phyloP scores from a whole-genome alignment of 257 asterid species.

The Solanum lycopersicoides region DNA sequence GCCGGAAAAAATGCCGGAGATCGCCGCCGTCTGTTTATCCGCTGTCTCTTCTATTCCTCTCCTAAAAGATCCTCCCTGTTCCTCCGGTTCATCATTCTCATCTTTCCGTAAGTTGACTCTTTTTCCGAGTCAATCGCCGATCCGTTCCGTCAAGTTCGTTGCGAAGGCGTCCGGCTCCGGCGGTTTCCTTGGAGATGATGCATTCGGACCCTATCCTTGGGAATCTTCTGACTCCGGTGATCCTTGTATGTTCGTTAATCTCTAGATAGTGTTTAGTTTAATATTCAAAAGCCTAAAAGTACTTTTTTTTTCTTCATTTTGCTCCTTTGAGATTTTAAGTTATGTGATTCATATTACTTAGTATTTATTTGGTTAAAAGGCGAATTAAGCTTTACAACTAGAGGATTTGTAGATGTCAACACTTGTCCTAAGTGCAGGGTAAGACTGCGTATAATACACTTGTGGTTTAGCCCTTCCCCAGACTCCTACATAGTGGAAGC shows the following conservation, averaged over 20 bases:
- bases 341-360: not conserved
- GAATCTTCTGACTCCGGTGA: conserved; percentile 42
- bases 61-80: conserved; percentile 23
- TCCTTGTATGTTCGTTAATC: conserved; percentile 27
- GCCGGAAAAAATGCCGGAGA: conserved; percentile 42
- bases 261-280: not conserved
- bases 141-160: conserved; percentile 25
- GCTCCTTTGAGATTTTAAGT: not conserved
- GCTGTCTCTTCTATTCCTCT: conserved; percentile 29
- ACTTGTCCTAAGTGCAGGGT: not conserved
- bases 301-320: not conserved
- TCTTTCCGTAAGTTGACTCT: not conserved
- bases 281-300: not conserved
- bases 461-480: not conserved
- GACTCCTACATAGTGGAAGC: not conserved
- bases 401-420: not conserved
- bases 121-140: conserved; percentile 11
- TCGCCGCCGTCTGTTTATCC: conserved; percentile 46
- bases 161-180: conserved; percentile 45
- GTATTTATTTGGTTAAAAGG: not conserved
- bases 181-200: conserved; percentile 55
- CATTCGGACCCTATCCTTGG: conserved; percentile 80
- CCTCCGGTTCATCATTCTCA: conserved; percentile 18
- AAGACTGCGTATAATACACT: not conserved
- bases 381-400: not conserved